Percentiles rank a stretch among this genome's conserved stretches.
These are phyloP conservation scores for Pythium vanterpoolii DNA, from an alignment of 352 stramenopile genomes.

Conservation along the genomic window DNA sequence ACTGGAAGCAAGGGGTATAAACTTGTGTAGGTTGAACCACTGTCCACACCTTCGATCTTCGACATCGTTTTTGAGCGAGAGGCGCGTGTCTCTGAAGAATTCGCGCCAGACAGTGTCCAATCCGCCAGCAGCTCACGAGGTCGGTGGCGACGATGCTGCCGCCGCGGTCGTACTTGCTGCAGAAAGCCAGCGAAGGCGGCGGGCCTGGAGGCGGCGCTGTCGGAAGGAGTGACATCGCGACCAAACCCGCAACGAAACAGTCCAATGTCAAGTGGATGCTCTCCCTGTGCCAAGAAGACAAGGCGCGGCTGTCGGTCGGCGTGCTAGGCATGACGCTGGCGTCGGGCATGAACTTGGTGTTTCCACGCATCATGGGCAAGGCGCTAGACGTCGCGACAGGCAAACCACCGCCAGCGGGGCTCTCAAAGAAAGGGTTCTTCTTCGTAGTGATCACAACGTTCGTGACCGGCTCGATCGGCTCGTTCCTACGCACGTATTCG, in stretches of 20 bases:
- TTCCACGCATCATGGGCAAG: conserved; percentile 88
- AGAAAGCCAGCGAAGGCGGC: conserved; percentile 42
- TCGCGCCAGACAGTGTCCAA: neutral
- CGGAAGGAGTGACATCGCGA: no score
- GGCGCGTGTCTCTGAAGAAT: conserved; percentile 20
- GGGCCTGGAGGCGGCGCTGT: conserved; percentile 28
- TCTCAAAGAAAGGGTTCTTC: conserved; percentile 86
- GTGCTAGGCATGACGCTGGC: conserved; percentile 81
- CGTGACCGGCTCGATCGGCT: conserved; percentile 76
- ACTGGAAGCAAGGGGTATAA: neutral
- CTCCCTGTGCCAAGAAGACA: conserved; percentile 64
- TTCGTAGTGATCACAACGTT: conserved; percentile 84
- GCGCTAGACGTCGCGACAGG: conserved; percentile 82
- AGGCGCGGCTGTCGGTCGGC: conserved; percentile 55
- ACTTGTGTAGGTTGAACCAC: neutral
- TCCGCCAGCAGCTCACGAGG: neutral
- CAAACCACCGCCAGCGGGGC: conserved; percentile 57
- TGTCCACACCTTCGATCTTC: conserved; percentile 14
- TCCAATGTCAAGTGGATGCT: conserved; percentile 71
- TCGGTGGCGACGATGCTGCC: conserved; percentile 37
- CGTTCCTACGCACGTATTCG: conserved; percentile 87
- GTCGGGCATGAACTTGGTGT: conserved; percentile 87
- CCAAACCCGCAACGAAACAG: neutral
- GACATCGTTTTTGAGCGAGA: neutral
- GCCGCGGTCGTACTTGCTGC: conserved; percentile 66